These are phyloP conservation scores for Santalum album DNA, from an alignment of 164 flowering plant species.

Conservation along the genomic window DNA sequence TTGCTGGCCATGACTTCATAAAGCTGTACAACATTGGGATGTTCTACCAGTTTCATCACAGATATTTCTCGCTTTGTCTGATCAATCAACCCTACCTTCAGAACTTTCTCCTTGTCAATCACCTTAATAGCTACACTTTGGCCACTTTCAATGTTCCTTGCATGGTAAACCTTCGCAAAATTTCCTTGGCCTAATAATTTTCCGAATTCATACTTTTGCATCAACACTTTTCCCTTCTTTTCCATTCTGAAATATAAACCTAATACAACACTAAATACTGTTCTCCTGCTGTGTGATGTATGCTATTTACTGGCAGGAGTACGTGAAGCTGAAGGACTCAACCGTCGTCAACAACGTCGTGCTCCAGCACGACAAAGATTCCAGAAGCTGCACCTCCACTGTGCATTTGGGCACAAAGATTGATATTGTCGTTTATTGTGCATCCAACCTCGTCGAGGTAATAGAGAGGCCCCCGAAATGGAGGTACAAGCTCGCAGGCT, in stretches of 20 bases:
- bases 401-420: slow-evolving; percentile 4
- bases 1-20: slow-evolving; percentile 55
- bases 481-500: not conserved
- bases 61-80: slow-evolving; percentile 49
- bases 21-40: slow-evolving; percentile 36
- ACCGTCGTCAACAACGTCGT: slow-evolving; percentile 21
- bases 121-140: slow-evolving; percentile 50
- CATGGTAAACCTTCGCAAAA: slow-evolving; percentile 51
- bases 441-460: slow-evolving; percentile 12
- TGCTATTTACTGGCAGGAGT: slow-evolving; percentile 10
- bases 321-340: slow-evolving; percentile 9
- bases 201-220: slow-evolving; percentile 40
- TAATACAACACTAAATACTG: slow-evolving; percentile 1
- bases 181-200: slow-evolving; percentile 47
- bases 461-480: slow-evolving; percentile 2
- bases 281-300: slow-evolving; percentile 1
- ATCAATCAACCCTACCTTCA: slow-evolving; percentile 34
- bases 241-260: slow-evolving; percentile 21
- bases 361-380: slow-evolving; percentile 12
- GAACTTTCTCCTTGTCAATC: slow-evolving; percentile 46
- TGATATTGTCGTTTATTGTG: slow-evolving; percentile 1
- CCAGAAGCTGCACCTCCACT: not conserved
- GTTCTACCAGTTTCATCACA: slow-evolving; percentile 35
- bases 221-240: slow-evolving; percentile 28
- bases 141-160: slow-evolving; percentile 22